These are phyloP conservation scores for Ganoderma boninense DNA, from an alignment of 1,284 basidiomycete genomes.

Conservation along the genomic window DNA sequence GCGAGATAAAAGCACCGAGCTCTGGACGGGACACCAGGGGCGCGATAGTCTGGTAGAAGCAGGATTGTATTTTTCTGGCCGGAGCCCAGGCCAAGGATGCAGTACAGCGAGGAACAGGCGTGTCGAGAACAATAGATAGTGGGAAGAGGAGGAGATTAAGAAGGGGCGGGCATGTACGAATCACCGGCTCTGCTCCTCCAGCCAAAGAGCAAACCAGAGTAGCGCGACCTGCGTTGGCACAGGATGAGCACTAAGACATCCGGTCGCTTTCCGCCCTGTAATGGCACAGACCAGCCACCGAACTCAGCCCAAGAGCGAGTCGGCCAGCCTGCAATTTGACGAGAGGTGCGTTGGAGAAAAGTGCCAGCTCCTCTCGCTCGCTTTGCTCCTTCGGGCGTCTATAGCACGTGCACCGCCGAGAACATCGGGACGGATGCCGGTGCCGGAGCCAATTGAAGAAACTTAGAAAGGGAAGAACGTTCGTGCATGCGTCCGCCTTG, in stretches of 20 bases:
- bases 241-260: conserved; percentile 60
- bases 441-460: background rate
- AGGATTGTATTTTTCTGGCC: background rate
- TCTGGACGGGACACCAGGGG: background rate
- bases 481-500: background rate
- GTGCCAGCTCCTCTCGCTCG: background rate
- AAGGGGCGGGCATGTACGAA: conserved; percentile 46
- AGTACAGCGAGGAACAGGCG: conserved; percentile 3
- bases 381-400: too few relatives aligned
- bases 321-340: conserved; percentile 57
- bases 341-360: conserved; percentile 51
- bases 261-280: conserved; percentile 57
- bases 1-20: background rate
- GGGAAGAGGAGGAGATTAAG: background rate
- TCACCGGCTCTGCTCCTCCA: conserved; percentile 53
- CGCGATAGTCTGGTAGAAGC: background rate
- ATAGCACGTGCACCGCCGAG: background rate
- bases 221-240: conserved; percentile 38
- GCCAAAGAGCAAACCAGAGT: conserved; percentile 32
- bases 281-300: conserved; percentile 59
- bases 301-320: conserved; percentile 21
- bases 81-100: background rate
- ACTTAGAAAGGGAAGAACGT: too few relatives aligned
- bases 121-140: background rate
- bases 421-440: background rate